These are phyloP conservation scores for Lentinula detonsa DNA, from an alignment of 768 basidiomycete genomes.

Conservation along the genomic window DNA sequence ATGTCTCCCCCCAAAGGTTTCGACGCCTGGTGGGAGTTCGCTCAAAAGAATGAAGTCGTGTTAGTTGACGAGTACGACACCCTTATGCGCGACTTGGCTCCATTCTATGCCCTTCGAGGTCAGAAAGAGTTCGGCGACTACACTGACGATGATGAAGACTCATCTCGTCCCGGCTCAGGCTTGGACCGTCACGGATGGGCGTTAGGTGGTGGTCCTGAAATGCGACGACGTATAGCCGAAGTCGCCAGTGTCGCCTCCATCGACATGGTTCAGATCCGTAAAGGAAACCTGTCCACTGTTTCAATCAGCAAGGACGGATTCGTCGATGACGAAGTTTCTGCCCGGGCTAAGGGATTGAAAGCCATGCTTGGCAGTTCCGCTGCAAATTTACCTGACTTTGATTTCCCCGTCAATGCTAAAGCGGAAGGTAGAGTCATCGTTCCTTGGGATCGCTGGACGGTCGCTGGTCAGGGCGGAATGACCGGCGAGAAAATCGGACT, in stretches of 20 bases:
- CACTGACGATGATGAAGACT: not conserved
- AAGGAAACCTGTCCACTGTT: conserved; percentile 55
- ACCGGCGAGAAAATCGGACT: not conserved
- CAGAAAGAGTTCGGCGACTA: conserved; percentile 58
- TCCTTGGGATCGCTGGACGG: conserved; percentile 69
- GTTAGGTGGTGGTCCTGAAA: not conserved
- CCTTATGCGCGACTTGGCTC: conserved; percentile 69
- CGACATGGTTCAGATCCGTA: conserved; percentile 69
- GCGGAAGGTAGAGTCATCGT: conserved; percentile 92
- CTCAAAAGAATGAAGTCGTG: conserved; percentile 60
- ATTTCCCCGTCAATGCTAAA: conserved; percentile 89
- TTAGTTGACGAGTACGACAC: conserved; percentile 90
- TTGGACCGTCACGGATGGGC: not conserved
- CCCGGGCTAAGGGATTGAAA: conserved; percentile 72
- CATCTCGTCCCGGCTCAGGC: not conserved
- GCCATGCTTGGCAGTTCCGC: conserved; percentile 49
- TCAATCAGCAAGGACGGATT: conserved; percentile 50
- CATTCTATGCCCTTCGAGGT: conserved; percentile 72
- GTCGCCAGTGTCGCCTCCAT: conserved; percentile 60
- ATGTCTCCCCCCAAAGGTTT: conserved; percentile 86
- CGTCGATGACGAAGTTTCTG: conserved; percentile 64
- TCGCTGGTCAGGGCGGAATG: not conserved
- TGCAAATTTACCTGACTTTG: conserved; percentile 71
- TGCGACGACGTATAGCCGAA: conserved; percentile 1
- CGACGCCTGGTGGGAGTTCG: conserved; percentile 86